Base-by-base conservation (phyloP, 2,329 filamentous ascomycete species). In the Scytalidium sp. region DNA sequence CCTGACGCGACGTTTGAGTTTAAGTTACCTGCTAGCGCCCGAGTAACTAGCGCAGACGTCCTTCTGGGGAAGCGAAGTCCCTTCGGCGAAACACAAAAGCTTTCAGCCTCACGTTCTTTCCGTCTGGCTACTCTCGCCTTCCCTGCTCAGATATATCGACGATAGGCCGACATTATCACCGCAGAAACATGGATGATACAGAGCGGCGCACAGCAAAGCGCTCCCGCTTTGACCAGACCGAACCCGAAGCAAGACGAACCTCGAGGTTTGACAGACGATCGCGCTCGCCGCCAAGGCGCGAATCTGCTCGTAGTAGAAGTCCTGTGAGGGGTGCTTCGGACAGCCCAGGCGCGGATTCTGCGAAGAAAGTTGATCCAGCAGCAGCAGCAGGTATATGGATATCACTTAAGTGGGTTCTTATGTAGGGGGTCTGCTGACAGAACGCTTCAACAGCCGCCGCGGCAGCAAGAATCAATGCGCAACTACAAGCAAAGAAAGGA, bases 191-290 rank as follows among this genome's bases (percentile, higher is more conserved):
- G 90, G 83, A 88, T 58, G 90, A 94, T 62, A 79, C 86, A 56
- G 88, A 92, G 60, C 81, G 85, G 66, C 83, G 84, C 54, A 76
- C 75, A 53, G 75, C 77, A 53, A 96, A 96, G 76, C 87, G 91
- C 55, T 96, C 91, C 64, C 90, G 93, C 69, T 97, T 97, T 71
- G 93, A 97, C 67, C 90, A 95, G 70, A 94, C 85, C 43, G 90
- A 93, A 67, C 84, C 88, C 5, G 90, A 94, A 64, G 83, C 87
- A 50, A 86, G 85, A 63, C 79, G 84, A 60, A 65, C 80, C 41
- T 95, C 91, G 45, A 83, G 92, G 66, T 97, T 96, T 70, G 93
- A 97, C 71, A 84, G 92, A 61, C 87, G 94, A 61, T 97, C 94
- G 51, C 87, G 90, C 57, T 96, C 91, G 25, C 91, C 91, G 19